phyloP scores from a whole-genome alignment of 257 asterid species.

The Mitragyna speciosa region DNA sequence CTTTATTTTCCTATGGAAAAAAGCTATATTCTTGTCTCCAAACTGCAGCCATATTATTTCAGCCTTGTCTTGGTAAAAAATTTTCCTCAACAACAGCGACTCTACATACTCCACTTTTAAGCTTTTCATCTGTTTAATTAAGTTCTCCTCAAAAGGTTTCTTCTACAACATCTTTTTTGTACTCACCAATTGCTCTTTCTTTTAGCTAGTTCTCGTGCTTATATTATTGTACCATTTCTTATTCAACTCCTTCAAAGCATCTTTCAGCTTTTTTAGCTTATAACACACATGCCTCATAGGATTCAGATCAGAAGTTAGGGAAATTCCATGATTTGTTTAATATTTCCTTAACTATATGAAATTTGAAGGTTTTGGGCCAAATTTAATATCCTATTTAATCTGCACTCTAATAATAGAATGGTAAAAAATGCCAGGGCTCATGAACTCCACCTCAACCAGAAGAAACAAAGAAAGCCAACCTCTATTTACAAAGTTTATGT shows the following conservation, averaged over 20 bases:
- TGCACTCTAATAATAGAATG: too few relatives aligned
- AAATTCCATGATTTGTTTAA: too few relatives aligned
- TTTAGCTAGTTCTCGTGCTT: background rate
- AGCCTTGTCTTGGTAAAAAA: background rate
- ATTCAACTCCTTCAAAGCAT: background rate
- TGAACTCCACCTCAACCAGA: too few relatives aligned
- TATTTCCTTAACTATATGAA: too few relatives aligned
- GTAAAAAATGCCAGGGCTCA: too few relatives aligned
- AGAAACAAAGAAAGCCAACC: too few relatives aligned
- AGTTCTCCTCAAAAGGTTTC: background rate
- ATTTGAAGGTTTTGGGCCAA: too few relatives aligned
- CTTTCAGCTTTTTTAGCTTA: background rate
- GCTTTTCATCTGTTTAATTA: background rate
- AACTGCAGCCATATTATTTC: background rate
- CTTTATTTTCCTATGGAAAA: background rate
- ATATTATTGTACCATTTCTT: background rate
- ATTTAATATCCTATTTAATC: too few relatives aligned
- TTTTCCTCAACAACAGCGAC: background rate
- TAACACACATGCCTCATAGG: too few relatives aligned
- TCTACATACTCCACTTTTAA: background rate
- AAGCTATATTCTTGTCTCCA: background rate
- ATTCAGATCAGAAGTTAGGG: too few relatives aligned
- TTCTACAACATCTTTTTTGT: background rate
- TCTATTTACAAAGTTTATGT: too few relatives aligned
- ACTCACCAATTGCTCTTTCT: background rate